These are phyloP conservation scores for Pseudohalonectria lignicola DNA, from an alignment of 2,329 filamentous ascomycete genomes.

Conservation along the genomic window DNA sequence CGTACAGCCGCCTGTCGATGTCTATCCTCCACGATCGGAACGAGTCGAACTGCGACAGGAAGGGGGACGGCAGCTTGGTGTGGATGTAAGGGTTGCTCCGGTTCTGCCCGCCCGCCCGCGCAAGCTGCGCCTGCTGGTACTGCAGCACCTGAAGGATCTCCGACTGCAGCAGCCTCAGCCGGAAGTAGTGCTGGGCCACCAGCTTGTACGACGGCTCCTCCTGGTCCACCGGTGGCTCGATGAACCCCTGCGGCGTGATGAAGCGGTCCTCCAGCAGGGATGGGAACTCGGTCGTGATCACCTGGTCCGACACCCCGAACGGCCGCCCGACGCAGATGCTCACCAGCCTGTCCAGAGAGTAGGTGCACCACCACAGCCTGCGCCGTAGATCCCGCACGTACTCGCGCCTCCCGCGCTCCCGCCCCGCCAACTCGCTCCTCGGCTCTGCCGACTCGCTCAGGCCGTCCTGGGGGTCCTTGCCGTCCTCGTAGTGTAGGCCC, in stretches of 20 bases:
- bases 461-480: constrained; percentile 50
- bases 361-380: constrained; percentile 93
- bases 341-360: constrained; percentile 88
- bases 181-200: constrained; percentile 86
- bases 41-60: constrained; percentile 70
- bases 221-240: constrained; percentile 42
- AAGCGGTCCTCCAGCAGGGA: constrained; percentile 79
- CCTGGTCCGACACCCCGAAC: constrained; percentile 91
- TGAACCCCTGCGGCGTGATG: constrained; percentile 71
- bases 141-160: constrained; percentile 92
- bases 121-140: constrained; percentile 77
- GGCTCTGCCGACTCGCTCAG: constrained; percentile 25
- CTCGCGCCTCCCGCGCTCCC: constrained; percentile 57
- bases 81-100: constrained; percentile 62
- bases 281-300: constrained; percentile 91
- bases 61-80: constrained; percentile 71
- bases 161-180: constrained; percentile 77
- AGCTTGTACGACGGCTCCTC: constrained; percentile 79
- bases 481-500: constrained; percentile 87
- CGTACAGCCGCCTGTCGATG: constrained; percentile 69
- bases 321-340: constrained; percentile 88
- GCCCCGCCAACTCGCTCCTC: constrained; percentile 20
- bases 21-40: constrained; percentile 84
- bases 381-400: constrained; percentile 80
- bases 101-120: constrained; percentile 55